A percentile compares a stretch with the other conserved stretches of the same genome.
Evolutionary conservation across 768 basidiomycete genomes (phyloP).

Genomic region (Sarcodon sp.): DNA sequence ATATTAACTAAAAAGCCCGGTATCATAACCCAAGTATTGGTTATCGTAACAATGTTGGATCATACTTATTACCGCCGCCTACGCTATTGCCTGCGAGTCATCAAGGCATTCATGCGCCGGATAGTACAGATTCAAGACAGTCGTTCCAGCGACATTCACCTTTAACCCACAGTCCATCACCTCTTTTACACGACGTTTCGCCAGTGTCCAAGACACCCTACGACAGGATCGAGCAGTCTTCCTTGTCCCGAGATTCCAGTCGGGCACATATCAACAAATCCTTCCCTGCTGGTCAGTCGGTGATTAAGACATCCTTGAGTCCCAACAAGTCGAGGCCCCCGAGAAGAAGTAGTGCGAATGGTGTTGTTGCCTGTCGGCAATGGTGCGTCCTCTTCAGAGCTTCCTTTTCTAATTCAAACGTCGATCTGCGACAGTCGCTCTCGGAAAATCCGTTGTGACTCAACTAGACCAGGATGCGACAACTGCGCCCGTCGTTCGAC

Average conservation of each 20-base stretch:
- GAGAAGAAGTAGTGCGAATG: slow-evolving; percentile 42
- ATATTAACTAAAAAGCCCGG: slow-evolving; percentile 53
- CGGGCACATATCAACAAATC: background rate
- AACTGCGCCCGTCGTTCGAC: slow-evolving; percentile 73
- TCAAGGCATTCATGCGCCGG: slow-evolving; percentile 1
- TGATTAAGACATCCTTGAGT: background rate
- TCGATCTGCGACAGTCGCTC: slow-evolving; percentile 40
- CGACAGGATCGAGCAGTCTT: background rate
- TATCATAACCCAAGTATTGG: slow-evolving; percentile 22
- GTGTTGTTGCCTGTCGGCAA: slow-evolving; percentile 77
- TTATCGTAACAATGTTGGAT: background rate
- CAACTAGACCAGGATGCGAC: slow-evolving; percentile 67
- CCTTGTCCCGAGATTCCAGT: background rate
- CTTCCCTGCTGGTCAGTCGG: background rate
- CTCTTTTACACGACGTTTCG: slow-evolving; percentile 6
- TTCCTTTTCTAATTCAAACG: slow-evolving; percentile 22
- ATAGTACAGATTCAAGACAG: slow-evolving; percentile 1
- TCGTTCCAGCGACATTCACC: background rate
- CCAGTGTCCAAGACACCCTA: background rate
- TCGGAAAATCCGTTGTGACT: slow-evolving; percentile 81
- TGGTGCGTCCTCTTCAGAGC: slow-evolving; percentile 44
- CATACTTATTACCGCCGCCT: background rate
- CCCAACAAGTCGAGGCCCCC: slow-evolving; percentile 13
- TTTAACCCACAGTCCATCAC: background rate
- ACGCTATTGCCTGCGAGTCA: background rate